Conservation (phyloP, 202 grass and related monocot species). For the Eragrostis tef region DNA sequence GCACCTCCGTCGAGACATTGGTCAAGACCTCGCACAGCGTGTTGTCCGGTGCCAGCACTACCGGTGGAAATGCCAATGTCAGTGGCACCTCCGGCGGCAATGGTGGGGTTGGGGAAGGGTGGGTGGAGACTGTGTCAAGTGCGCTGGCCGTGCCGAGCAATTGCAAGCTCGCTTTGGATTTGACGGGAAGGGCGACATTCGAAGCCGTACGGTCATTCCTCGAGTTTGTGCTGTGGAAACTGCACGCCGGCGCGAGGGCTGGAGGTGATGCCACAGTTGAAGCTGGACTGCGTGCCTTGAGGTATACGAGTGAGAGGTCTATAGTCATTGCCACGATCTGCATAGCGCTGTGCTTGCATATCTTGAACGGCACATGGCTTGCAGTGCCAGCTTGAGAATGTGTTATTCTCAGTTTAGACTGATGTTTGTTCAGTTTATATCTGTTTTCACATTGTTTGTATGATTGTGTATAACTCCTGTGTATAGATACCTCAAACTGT, state of each 20-base stretch:
- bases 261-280: conserved; percentile 52
- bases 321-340: conserved; percentile 67
- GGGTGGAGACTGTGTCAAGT: conserved; percentile 59
- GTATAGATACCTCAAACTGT: conserved; percentile 29
- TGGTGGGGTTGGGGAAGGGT: conserved; percentile 41
- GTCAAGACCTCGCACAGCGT: conserved; percentile 74
- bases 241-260: conserved; percentile 49
- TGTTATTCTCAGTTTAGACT: not conserved
- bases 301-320: conserved; percentile 64
- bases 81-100: not conserved
- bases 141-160: conserved; percentile 63
- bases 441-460: not conserved
- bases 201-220: conserved; percentile 85
- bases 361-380: conserved; percentile 58
- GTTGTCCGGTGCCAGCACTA: conserved; percentile 41
- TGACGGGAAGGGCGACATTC: conserved; percentile 74
- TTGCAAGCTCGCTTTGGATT: conserved; percentile 64
- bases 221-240: conserved; percentile 78
- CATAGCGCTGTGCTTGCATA: conserved; percentile 73
- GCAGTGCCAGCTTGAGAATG: conserved; percentile 44
- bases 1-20: conserved; percentile 64
- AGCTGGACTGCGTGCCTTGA: conserved; percentile 57
- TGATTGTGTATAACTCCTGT: not conserved
- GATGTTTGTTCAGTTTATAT: not conserved
- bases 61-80: conserved; percentile 9